Base-by-base conservation (phyloP, 805 yeast species). In the Debaryomyces prosopidis region DNA sequence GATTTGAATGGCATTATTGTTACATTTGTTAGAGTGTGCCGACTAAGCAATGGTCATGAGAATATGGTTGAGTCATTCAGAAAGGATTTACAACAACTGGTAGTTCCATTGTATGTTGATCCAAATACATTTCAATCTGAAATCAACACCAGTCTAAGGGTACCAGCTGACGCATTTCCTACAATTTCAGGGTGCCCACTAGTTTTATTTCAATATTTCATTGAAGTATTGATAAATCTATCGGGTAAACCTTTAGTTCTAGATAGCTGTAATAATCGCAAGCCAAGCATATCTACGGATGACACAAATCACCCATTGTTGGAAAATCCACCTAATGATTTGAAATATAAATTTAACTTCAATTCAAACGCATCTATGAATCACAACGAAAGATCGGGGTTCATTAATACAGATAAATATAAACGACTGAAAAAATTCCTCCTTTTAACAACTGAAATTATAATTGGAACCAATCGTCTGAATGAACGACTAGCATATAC, bases 151-250 rank as follows among this genome's bases (percentile, higher is more conserved):
- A 77, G 80, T 34, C 64, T 90, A 16, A 73, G 83, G 49, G 83
- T 90, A 0, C 97, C 97, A 0, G 80, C 86, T 0, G 96, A 90
- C 54, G 83, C 87, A 0, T 89, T 90, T 59, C 95, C 96, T 0
- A 87, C 96, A 0, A 87, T 89, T 11, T 75, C 80, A 14, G 86
- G 87, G 1, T 79, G 87, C 42, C 81, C 81, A 2, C 66, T 84
- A 39, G 89, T 89, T 7, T 76, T 89, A 2, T 90, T 90, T 63
- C 92, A 87, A 58, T 90, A 91, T 60, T 87, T 85, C 58, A 69
- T 90, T 12, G 97, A 90, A 60, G 90, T 87, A 2, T 74, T 89
- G 45, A 81, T 87, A n/a, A 90, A 90, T 57, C 66, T 91, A 35
- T 82, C 91, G 2, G 88, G 85, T 17, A 82, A 79, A 75, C 62